phyloP scores from a whole-genome alignment of 1,284 basidiomycete genomes.

The Amylostereum chailletii region DNA sequence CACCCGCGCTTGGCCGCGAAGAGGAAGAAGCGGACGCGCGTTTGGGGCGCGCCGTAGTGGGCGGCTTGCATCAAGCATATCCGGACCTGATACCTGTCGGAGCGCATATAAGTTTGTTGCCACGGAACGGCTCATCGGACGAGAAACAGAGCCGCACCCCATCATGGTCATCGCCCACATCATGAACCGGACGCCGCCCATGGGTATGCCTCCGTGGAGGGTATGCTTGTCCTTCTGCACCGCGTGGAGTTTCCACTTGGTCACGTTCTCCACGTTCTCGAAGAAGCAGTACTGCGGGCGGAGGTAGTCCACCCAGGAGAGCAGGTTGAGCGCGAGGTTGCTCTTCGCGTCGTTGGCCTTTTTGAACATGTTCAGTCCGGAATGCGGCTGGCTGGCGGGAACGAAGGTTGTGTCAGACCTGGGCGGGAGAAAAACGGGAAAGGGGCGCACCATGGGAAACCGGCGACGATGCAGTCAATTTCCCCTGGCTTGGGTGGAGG shows the following conservation, averaged over 20 bases:
- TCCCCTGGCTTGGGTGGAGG: constrained; percentile 39
- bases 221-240: constrained; percentile 37
- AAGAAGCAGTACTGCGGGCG: constrained; percentile 52
- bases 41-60: constrained; percentile 67
- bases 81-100: constrained; percentile 55
- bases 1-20: constrained; percentile 45
- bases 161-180: constrained; percentile 48
- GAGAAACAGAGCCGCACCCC: constrained; percentile 32
- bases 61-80: constrained; percentile 59
- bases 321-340: constrained; percentile 46
- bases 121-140: too few species aligned
- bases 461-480: constrained; percentile 54
- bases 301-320: constrained; percentile 59
- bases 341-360: constrained; percentile 27
- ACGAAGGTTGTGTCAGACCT: neutral
- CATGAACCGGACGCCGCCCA: constrained; percentile 65
- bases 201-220: constrained; percentile 51
- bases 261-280: constrained; percentile 69
- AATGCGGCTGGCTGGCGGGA: constrained; percentile 28
- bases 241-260: constrained; percentile 44
- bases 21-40: constrained; percentile 61
- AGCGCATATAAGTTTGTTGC: too few species aligned
- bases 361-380: constrained; percentile 28
- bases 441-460: constrained; percentile 60
- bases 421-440: neutral